Base-by-base conservation (phyloP, 106 monocot species). In the Xerophyta viscosa region DNA sequence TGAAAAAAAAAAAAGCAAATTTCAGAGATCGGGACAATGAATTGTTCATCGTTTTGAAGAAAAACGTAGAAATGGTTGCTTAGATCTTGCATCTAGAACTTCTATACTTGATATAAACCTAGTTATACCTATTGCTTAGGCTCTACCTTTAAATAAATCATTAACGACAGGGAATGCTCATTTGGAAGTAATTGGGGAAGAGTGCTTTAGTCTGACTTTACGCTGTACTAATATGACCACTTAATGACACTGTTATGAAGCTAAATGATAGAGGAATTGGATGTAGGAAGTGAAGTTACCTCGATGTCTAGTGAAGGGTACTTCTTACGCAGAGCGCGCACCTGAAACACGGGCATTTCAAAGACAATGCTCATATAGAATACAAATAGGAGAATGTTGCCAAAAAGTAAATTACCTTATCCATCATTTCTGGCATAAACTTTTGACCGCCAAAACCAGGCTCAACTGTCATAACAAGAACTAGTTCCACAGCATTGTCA, bases 381-480 rank as follows among this genome's bases (percentile, higher is more conserved):
- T 12, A 8, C 2, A 2, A 39, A 39, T 12, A 39, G 39, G 36
- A 30, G 15, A 47, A 65, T 27, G 26, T 50, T 2, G 15, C 15
- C 50, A 50, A 23, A 3, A 50, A 24, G 18, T 28, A 4, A 15
- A 22, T 44, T 13, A 85, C 94, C 94, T 96, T 96, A 31, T 88
- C 73, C 94, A 96, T 96, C 79, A 71, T 88, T 66, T 88, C 81
- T 46, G 84, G 81, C 88, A 88, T 96, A 60, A 96, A 96, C 29
- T 96, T 88, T 56, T 96, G 94, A 18, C 94, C 88, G 42, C 94
- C 94, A 79, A 96, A 96, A 24, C 88, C 94, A 54, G 94, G 94
- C 60, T 96, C 94, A 27, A 96, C 94, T 14, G 94, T 88, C 94
- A 96, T 96, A 56, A 96, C 78, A 50, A 96, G 81, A 42, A 96